Conservation (phyloP, 306 rosid genomes). For the Trifolium subterraneum region DNA sequence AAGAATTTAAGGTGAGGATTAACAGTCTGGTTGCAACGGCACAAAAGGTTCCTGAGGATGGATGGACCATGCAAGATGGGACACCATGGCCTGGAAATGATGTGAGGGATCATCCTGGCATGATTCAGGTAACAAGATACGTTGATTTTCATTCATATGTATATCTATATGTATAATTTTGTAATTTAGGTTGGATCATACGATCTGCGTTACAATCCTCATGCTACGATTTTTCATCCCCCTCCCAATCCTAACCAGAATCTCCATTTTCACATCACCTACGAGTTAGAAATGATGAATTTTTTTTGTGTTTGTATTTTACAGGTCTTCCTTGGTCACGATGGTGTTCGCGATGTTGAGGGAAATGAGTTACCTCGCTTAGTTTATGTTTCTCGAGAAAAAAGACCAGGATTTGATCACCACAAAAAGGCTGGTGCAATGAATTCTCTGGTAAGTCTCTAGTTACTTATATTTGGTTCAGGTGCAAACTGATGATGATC, state of each 20-base stretch:
- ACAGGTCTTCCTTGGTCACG: constrained; percentile 90
- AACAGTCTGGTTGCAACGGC: constrained; percentile 91
- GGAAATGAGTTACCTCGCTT: constrained; percentile 91
- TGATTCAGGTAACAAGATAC: constrained; percentile 84
- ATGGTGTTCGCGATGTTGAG: constrained; percentile 80
- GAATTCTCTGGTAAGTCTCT: constrained; percentile 80
- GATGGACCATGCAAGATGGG: constrained; percentile 99
- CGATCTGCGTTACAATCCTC: background rate
- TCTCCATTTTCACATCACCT: background rate
- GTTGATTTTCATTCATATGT: background rate
- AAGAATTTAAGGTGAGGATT: constrained; percentile 89
- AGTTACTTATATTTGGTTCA: constrained; percentile 12
- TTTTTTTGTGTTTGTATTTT: background rate
- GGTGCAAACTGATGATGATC: constrained; percentile 11
- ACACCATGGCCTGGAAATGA: constrained; percentile 98
- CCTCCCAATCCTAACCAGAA: background rate
- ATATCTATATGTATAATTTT: background rate
- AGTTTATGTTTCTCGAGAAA: constrained; percentile 93
- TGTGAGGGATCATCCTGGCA: constrained; percentile 98
- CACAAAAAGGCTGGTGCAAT: constrained; percentile 99
- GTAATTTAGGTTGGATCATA: background rate
- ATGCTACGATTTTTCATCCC: background rate
- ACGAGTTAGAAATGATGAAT: constrained; percentile 10
- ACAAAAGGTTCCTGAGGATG: constrained; percentile 94
- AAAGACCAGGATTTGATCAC: constrained; percentile 96